Evolutionary conservation across 768 basidiomycete genomes (phyloP).

Genomic region (Tremella yokohamensis): DNA sequence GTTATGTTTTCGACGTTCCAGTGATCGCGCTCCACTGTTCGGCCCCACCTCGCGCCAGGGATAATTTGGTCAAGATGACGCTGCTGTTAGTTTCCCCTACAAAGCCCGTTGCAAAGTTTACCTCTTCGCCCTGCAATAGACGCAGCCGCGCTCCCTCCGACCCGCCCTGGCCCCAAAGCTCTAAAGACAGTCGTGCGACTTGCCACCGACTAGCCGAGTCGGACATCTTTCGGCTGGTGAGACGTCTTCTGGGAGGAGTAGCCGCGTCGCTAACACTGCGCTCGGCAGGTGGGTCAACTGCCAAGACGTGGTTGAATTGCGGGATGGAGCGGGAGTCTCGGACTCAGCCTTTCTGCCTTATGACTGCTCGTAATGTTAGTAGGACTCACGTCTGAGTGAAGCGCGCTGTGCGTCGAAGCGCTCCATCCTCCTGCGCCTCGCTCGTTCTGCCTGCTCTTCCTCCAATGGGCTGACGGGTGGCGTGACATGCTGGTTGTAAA

Average conservation of each 20-base stretch:
- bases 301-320: background rate
- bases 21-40: too few relatives aligned
- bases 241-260: conserved; percentile 1
- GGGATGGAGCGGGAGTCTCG: conserved; percentile 14
- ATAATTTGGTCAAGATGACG: too few relatives aligned
- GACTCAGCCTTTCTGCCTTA: background rate
- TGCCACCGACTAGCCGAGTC: background rate
- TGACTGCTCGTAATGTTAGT: background rate
- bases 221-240: background rate
- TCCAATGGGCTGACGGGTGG: too few relatives aligned
- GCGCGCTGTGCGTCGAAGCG: conserved; percentile 19
- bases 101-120: too few relatives aligned
- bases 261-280: background rate
- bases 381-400: conserved; percentile 17
- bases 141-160: background rate
- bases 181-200: background rate
- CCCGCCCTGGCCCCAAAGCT: background rate
- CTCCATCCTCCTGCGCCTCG: background rate
- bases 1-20: too few relatives aligned
- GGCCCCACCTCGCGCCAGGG: too few relatives aligned
- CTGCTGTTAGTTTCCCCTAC: too few relatives aligned
- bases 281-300: background rate
- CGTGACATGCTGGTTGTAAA: background rate
- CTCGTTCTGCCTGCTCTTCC: conserved; percentile 4
- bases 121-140: too few relatives aligned